Base-by-base conservation (phyloP, 805 yeast genomes). In the Barnettozyma sp. region DNA sequence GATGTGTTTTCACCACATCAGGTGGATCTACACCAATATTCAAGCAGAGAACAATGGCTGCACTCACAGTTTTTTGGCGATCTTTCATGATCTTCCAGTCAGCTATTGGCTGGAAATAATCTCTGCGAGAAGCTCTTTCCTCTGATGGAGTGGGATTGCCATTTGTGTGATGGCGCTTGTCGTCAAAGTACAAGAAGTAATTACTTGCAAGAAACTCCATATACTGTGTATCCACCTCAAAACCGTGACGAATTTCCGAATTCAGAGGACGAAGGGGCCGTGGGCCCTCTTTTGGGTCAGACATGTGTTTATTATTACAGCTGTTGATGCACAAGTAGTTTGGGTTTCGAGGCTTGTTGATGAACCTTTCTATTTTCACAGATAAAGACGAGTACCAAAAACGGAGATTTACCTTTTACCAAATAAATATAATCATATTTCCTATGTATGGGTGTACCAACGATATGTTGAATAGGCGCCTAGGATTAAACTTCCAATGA, bases 21-120 rank as follows among this genome's bases (percentile, higher is more conserved):
- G 98, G 98, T 3, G 98, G 98, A 48, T 90, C 97, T 2, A 92
- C 96, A 7, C 97, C 97, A 18, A 90, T 60, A 54, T 92, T 92
- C 25, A 92, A 65, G 58, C 98, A 92, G 33, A 92, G 63, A 33
- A 92, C 87, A 7, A 92, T 65, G 12, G 95, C 97, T 0, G 97
- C 98, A 36, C 84, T 79, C 10, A 88, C 86, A 2, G 98, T 92
- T 54, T 88, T 83, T 52, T 83, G 95, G 29, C 96, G 73, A 47
- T 87, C 95, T 42, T 81, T 77, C 70, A 86, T 82, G 21, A 79
- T 72, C 45, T 94, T 82, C 98, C 98, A 92, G 54, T 90, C 97
- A 3, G 76, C 60, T 3, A 83, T 79, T 4, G 85, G 81, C 54
- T 81, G 84, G 55, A 71, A 78, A 44, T 71, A 73, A 30, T 70